Percentiles rank a stretch among this genome's conserved stretches.
phyloP scores from a whole-genome alignment of 2,329 filamentous ascomycete genomes.

The Simplicillium sp. region DNA sequence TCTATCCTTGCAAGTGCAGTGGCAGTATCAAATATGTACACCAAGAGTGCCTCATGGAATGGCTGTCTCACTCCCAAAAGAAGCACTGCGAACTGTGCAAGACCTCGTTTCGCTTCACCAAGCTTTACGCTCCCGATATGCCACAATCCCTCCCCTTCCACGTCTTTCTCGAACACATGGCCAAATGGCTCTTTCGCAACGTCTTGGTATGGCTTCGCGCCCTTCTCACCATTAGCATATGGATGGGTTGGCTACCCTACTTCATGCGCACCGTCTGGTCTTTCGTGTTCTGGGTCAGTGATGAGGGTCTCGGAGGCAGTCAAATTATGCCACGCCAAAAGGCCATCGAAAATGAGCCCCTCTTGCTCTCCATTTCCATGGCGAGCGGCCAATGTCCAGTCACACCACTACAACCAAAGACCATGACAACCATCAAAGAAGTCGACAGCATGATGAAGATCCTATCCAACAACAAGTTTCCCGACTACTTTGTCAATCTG shows the following conservation, averaged over 20 bases:
- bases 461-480: neutral
- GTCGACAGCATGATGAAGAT: neutral
- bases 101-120: conserved; percentile 95
- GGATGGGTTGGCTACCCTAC: conserved; percentile 83
- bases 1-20: conserved; percentile 97
- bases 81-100: conserved; percentile 99
- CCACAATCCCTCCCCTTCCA: conserved; percentile 70
- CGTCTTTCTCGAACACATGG: conserved; percentile 72
- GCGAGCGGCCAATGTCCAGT: conserved; percentile 1
- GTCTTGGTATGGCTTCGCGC: conserved; percentile 71
- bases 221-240: conserved; percentile 71
- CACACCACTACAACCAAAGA: conserved; percentile 1
- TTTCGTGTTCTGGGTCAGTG: conserved; percentile 87
- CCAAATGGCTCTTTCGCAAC: conserved; percentile 62
- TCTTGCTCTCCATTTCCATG: neutral
- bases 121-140: conserved; percentile 93
- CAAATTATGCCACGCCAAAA: conserved; percentile 6
- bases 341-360: conserved; percentile 4
- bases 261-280: conserved; percentile 89
- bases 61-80: conserved; percentile 97
- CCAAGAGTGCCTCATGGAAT: conserved; percentile 97
- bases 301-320: conserved; percentile 50
- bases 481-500: neutral
- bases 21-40: conserved; percentile 98
- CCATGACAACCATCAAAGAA: neutral